These are phyloP conservation scores for Coleophoma crateriformis DNA, from an alignment of 2,329 filamentous ascomycete genomes.

Conservation along the genomic window DNA sequence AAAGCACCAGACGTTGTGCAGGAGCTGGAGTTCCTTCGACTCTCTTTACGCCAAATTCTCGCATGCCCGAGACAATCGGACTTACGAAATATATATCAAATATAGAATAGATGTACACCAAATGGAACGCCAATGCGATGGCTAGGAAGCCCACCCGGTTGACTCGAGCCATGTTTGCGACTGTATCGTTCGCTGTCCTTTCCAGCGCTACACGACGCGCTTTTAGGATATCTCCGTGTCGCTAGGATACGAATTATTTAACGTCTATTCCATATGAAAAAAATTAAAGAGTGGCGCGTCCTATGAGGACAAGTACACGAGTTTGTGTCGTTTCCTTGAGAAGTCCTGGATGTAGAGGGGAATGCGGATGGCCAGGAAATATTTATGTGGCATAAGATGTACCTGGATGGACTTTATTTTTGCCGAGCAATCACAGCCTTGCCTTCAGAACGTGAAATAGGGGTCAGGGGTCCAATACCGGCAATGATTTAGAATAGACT, in stretches of 20 bases:
- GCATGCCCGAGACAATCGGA: slow-evolving; percentile 95
- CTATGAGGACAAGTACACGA: slow-evolving; percentile 16
- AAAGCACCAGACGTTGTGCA: slow-evolving; percentile 84
- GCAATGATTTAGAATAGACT: too few species aligned
- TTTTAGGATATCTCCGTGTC: not conserved
- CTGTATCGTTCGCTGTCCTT: not conserved
- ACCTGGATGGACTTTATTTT: not conserved
- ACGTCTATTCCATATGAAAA: slow-evolving; percentile 6
- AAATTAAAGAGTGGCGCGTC: slow-evolving; percentile 25
- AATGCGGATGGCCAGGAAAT: too few species aligned
- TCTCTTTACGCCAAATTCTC: slow-evolving; percentile 66
- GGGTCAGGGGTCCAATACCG: too few species aligned
- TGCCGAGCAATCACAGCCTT: not conserved
- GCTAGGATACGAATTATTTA: not conserved
- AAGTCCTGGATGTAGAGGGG: too few species aligned
- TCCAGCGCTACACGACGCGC: not conserved
- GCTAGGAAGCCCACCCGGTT: slow-evolving; percentile 77
- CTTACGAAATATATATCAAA: slow-evolving; percentile 99
- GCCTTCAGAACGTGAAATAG: too few species aligned
- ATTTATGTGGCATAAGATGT: too few species aligned
- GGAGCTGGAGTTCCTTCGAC: slow-evolving; percentile 59
- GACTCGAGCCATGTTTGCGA: slow-evolving; percentile 43
- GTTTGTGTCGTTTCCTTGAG: slow-evolving; percentile 1
- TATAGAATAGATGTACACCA: slow-evolving; percentile 91
- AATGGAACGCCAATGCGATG: slow-evolving; percentile 85